These are phyloP conservation scores for Piedraia hortae DNA, from an alignment of 2,329 filamentous ascomycete genomes.

Conservation along the genomic window DNA sequence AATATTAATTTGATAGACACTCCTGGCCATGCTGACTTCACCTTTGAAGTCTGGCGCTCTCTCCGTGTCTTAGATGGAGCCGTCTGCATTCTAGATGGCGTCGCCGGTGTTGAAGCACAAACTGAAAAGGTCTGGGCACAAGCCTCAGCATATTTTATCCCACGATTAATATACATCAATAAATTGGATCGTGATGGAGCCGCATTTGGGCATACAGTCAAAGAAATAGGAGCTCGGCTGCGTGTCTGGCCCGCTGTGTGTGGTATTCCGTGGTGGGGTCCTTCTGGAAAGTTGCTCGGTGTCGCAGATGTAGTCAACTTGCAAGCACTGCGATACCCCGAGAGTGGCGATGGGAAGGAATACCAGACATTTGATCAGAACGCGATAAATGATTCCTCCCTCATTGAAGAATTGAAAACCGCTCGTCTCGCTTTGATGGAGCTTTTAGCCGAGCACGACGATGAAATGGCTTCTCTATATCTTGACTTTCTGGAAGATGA, in stretches of 20 bases:
- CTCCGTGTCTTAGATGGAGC: slow-evolving; percentile 68
- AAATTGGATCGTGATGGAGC: slow-evolving; percentile 66
- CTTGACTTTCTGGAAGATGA: slow-evolving; percentile 31
- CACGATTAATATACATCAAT: slow-evolving; percentile 56
- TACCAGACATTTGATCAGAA: slow-evolving; percentile 24
- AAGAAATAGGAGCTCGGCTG: slow-evolving; percentile 56
- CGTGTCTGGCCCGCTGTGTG: slow-evolving; percentile 72
- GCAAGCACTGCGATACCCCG: slow-evolving; percentile 45
- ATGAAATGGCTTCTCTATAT: slow-evolving; percentile 59
- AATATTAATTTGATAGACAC: slow-evolving; percentile 87
- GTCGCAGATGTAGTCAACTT: slow-evolving; percentile 61
- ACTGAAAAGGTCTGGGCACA: slow-evolving; percentile 92
- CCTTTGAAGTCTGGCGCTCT: slow-evolving; percentile 83
- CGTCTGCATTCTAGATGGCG: slow-evolving; percentile 76
- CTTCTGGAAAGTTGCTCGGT: slow-evolving; percentile 48
- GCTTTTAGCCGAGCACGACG: slow-evolving; percentile 65
- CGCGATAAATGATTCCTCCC: slow-evolving; percentile 19
- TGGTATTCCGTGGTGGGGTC: slow-evolving; percentile 76
- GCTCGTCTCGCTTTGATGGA: slow-evolving; percentile 61
- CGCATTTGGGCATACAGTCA: slow-evolving; percentile 56
- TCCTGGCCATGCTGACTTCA: slow-evolving; percentile 88
- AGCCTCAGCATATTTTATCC: slow-evolving; percentile 61
- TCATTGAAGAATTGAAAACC: slow-evolving; percentile 40
- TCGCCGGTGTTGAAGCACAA: slow-evolving; percentile 85
- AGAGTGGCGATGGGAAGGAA: slow-evolving; percentile 35